Base-by-base conservation (phyloP, 2,329 filamentous ascomycete species). In the Ophiobolus disseminans region DNA sequence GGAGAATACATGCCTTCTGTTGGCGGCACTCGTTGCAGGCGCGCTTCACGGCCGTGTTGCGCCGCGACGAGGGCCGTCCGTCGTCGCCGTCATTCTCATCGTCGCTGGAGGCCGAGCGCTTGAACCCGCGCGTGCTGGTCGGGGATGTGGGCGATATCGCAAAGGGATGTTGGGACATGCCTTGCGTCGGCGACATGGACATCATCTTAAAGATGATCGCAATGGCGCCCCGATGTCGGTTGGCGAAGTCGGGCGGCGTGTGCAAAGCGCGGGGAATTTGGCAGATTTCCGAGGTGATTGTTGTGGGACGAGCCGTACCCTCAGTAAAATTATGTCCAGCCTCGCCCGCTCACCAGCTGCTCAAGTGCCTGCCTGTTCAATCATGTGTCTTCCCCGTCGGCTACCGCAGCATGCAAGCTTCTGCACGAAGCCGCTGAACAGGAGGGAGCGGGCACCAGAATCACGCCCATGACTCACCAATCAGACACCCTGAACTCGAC, bases 21-120 rank as follows among this genome's bases (percentile, higher is more conserved):
- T 93, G 89, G 53, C 89, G 82, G 69, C 89, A 93, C 73, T 93
- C 89, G 68, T 92, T 92, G 74, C 89, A 93, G 5, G 89, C 89
- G 63, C 90, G 82, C 77, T 93, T 91, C 39, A 73, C 70, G 31
- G 69, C 68, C 3, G 66, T 65, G 50, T 68, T 66, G 50, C 70
- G 69, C 40, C 66, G 60, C 55, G 60, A 53, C 23, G 62, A 65
- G 39, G 55, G 58, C 16, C 55, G 57, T 26, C 66, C 61, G 28
- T 58, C 51, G 21, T 58, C 63, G 3, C 43, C 56, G 44, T 72
- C 67, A 16, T 57, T 47, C 39, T 73, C 70, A 46, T 72, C 69
- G 53, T 71, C 67, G 65, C 63, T 72, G 22, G 65, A 70, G n/a
- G 67, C 67, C 7, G 63, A 68, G 45, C 69, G 64, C 55, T 73